Percentiles rank a stretch among this genome's conserved stretches.
Conservation (phyloP, 140 eudicot species). For the Flaveria floridana region DNA sequence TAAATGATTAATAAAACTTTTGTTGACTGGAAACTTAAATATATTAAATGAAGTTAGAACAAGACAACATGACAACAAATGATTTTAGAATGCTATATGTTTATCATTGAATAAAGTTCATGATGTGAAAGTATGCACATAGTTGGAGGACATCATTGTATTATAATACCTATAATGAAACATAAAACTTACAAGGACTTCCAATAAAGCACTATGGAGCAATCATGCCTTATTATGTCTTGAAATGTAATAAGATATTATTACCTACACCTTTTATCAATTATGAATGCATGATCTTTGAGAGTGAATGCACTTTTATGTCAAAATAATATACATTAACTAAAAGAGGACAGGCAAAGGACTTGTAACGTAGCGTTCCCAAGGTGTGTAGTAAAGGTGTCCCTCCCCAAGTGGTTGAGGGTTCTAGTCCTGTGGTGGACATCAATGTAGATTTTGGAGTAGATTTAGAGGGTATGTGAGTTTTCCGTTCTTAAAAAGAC, state of each 20-base stretch:
- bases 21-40: conserved; percentile 1
- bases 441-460: no score
- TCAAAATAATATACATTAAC: conserved; percentile 7
- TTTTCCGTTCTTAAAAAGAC: no score
- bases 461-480: no score
- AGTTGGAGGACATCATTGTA: conserved; percentile 9
- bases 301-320: conserved; percentile 16
- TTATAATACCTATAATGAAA: conserved; percentile 2
- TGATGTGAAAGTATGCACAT: conserved; percentile 18
- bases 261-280: conserved; percentile 10
- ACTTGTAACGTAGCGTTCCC: no score
- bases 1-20: neutral
- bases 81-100: neutral
- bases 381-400: no score
- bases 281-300: conserved; percentile 18
- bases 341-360: neutral
- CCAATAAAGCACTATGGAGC: conserved; percentile 4
- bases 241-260: conserved; percentile 17
- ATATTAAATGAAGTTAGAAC: neutral
- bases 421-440: no score
- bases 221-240: neutral
- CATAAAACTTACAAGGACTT: neutral
- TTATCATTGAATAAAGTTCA: neutral
- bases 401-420: no score
- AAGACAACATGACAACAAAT: neutral